phyloP scores from a whole-genome alignment of 2,329 filamentous ascomycete species.

The Zymoseptoria tritici region DNA sequence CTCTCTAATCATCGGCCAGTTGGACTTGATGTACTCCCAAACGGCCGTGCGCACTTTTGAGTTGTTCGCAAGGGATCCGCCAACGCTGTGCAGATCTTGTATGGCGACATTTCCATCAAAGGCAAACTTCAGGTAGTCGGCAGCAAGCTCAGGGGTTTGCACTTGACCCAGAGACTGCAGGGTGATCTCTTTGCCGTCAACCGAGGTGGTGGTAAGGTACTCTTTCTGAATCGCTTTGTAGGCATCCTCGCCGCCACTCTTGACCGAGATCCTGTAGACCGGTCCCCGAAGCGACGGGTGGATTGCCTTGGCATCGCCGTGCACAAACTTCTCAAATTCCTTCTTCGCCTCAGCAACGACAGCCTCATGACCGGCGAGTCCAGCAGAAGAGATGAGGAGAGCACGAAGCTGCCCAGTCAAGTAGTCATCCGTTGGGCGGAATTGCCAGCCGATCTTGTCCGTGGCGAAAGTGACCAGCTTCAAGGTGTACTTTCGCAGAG shows the following conservation, averaged over 20 bases:
- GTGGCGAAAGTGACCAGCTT: conserved; percentile 69
- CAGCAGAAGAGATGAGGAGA: conserved; percentile 68
- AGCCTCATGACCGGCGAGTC: conserved; percentile 64
- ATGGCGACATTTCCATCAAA: conserved; percentile 77
- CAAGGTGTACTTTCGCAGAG: conserved; percentile 69
- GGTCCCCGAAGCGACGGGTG: conserved; percentile 74
- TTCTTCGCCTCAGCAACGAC: conserved; percentile 65
- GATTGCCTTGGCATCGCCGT: conserved; percentile 61
- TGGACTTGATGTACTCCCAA: conserved; percentile 78
- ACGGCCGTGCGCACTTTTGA: conserved; percentile 62
- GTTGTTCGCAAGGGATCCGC: conserved; percentile 66
- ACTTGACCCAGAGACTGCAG: conserved; percentile 69
- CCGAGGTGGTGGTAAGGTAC: conserved; percentile 71
- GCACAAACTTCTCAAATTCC: conserved; percentile 73
- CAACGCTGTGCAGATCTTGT: conserved; percentile 81
- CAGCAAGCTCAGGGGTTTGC: conserved; percentile 60
- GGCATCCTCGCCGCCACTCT: conserved; percentile 62
- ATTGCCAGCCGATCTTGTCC: conserved; percentile 79
- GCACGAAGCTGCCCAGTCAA: conserved; percentile 76
- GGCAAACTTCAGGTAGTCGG: conserved; percentile 62
- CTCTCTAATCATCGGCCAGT: conserved; percentile 68
- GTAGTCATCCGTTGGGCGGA: conserved; percentile 69
- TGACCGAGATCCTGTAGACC: conserved; percentile 72
- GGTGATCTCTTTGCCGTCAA: conserved; percentile 86
- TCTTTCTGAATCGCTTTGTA: conserved; percentile 74